Conservation (phyloP, 225 moss, liverwort and hornwort genomes). For the Straminergon stramineum region DNA sequence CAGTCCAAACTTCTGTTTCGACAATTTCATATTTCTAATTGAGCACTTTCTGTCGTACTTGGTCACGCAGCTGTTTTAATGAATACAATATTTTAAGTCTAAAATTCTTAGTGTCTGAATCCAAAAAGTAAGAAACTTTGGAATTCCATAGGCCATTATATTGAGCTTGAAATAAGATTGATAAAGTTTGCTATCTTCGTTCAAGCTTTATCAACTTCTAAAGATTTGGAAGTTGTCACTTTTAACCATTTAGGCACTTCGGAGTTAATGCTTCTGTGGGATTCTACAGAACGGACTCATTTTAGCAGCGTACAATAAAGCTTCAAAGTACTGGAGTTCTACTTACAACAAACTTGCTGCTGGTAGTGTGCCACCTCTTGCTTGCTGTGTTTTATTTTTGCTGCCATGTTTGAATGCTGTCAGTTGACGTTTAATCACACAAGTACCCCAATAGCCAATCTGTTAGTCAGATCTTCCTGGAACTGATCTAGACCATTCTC, state of each 20-base stretch:
- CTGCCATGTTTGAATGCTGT: background rate
- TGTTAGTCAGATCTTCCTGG: no score
- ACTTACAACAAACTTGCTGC: constrained; percentile 44
- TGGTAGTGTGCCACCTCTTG: background rate
- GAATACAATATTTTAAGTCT: background rate
- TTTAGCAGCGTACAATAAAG: constrained; percentile 39
- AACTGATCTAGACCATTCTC: background rate
- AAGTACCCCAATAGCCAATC: background rate
- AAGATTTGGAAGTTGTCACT: background rate
- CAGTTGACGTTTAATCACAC: background rate
- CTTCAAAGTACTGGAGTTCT: constrained; percentile 19
- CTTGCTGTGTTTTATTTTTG: background rate
- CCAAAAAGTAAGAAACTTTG: no score
- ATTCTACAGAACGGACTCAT: constrained; percentile 35
- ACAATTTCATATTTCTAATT: background rate
- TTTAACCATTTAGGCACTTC: background rate
- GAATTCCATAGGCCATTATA: background rate
- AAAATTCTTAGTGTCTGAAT: background rate
- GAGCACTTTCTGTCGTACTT: background rate
- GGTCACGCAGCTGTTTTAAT: background rate
- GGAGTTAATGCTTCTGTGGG: background rate
- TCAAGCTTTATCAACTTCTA: background rate
- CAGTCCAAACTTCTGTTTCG: background rate
- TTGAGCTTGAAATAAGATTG: background rate
- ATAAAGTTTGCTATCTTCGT: background rate